These are phyloP conservation scores for Nicotiana noctiflora DNA, from an alignment of 257 asterid species.

Conservation along the genomic window DNA sequence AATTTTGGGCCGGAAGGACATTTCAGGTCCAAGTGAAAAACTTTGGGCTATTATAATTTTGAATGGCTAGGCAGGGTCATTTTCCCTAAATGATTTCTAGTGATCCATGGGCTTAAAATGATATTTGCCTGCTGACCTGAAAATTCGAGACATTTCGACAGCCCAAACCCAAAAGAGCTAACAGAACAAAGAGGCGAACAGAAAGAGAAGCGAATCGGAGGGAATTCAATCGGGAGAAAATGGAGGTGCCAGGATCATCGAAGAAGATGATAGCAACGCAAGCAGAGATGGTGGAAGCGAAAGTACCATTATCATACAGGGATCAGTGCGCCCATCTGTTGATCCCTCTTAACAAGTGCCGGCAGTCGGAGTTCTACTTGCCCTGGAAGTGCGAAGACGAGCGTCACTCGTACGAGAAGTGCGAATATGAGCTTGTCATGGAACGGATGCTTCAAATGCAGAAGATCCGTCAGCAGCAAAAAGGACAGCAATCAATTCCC, in stretches of 20 bases:
- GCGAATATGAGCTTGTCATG: slow-evolving; percentile 93
- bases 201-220: slow-evolving; percentile 36
- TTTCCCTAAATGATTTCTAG: no score
- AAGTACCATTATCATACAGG: slow-evolving; percentile 70
- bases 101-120: no score
- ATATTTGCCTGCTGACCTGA: no score
- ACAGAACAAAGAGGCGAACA: not conserved
- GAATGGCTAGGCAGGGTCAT: no score
- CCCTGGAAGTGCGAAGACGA: slow-evolving; percentile 88
- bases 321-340: slow-evolving; percentile 95
- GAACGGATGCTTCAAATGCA: slow-evolving; percentile 96
- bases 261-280: slow-evolving; percentile 67
- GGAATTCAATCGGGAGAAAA: slow-evolving; percentile 16
- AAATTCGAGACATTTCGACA: no score
- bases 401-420: slow-evolving; percentile 81
- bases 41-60: no score
- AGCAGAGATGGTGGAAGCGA: slow-evolving; percentile 53
- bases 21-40: no score
- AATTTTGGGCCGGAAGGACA: no score
- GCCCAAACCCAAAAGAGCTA: not conserved
- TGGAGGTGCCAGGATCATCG: slow-evolving; percentile 91
- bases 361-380: slow-evolving; percentile 67
- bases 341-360: slow-evolving; percentile 85
- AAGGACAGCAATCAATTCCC: slow-evolving; percentile 35
- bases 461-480: slow-evolving; percentile 67